Evolutionary conservation across 805 yeast species (phyloP), one percentile per base, ranked within the genome.

Genomic region (Wickerhamiella shivajii): DNA sequence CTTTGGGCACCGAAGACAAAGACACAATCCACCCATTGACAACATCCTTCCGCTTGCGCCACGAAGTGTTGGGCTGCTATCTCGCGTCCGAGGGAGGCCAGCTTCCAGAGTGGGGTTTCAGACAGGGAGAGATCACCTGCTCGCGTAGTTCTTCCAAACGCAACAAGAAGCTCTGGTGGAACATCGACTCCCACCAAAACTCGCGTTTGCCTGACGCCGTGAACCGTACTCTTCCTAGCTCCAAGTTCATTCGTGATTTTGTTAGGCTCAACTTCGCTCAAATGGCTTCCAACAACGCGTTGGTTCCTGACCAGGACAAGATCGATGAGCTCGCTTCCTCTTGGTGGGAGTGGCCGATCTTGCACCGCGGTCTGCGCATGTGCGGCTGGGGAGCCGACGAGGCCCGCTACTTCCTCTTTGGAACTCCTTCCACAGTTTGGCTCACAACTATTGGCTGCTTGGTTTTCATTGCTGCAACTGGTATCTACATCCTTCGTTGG

Each of bases 21-120:
- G 64, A 66, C 27, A 45, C 60, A 10, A 60, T 81, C 41, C 76
- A 74, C 55, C 74, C 94, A 3, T 74, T 75, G 51, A 77, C 74
- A 5, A 68, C 80, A 3, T 57, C 67, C 8, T 57, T 90, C 50
- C 75, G 74, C 47, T 49, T 90, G 16, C 59, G 84, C 39, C 97
- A 90, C 52, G 76, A 72, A 16, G 84, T 77, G 36, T 80, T 95
- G 2, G 70, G 77, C 31, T 97, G 92, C 28, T 87, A 94, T 13
- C 68, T 90, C 71, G 85, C 94, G 92, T 77, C 95, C 49, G 67
- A 75, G 46, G 93, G 80, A 49, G 74, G 68, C 38, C 52, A 71
- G 27, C 69, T 90, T 39, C 98, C 99, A 13, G 96, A 81, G 11
- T 90, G 99, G 99, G 98, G 78, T 1, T 79, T 87, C 69, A 71